These are phyloP conservation scores for Lichtheimia ornata DNA, from an alignment of 371 early-diverging fungal species.

Conservation along the genomic window DNA sequence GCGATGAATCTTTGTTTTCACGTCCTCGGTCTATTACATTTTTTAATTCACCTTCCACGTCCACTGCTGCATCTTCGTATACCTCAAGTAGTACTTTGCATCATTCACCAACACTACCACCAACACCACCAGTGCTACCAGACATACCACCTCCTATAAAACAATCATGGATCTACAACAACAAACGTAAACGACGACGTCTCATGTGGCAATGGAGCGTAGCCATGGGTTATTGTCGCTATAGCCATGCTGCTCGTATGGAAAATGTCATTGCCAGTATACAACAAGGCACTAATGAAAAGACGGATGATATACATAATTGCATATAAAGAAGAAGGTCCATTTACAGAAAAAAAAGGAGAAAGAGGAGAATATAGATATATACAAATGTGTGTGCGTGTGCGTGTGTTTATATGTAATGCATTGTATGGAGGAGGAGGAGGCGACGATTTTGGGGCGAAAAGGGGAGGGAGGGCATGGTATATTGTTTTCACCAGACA, in stretches of 20 bases:
- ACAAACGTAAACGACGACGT: constrained; percentile 15
- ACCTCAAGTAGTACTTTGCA: constrained; percentile 4
- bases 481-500: constrained; percentile 4
- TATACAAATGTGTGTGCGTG: background rate
- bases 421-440: background rate
- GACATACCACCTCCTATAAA: background rate
- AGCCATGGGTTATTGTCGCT: constrained; percentile 27
- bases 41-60: constrained; percentile 1
- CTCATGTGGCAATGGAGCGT: constrained; percentile 33
- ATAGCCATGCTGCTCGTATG: constrained; percentile 18
- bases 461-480: too few relatives aligned
- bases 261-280: constrained; percentile 13
- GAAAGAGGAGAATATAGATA: background rate
- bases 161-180: background rate
- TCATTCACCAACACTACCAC: constrained; percentile 1
- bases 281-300: constrained; percentile 2
- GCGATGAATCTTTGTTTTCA: too few relatives aligned
- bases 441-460: background rate
- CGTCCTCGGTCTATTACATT: too few relatives aligned
- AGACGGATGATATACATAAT: background rate
- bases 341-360: background rate
- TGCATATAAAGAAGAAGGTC: background rate
- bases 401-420: background rate
- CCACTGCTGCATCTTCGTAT: background rate
- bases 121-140: background rate